A percentile compares a stretch with the other conserved stretches of the same genome.
Conservation (phyloP, 108 stramenopile species). For the Epithemia pelagica region DNA sequence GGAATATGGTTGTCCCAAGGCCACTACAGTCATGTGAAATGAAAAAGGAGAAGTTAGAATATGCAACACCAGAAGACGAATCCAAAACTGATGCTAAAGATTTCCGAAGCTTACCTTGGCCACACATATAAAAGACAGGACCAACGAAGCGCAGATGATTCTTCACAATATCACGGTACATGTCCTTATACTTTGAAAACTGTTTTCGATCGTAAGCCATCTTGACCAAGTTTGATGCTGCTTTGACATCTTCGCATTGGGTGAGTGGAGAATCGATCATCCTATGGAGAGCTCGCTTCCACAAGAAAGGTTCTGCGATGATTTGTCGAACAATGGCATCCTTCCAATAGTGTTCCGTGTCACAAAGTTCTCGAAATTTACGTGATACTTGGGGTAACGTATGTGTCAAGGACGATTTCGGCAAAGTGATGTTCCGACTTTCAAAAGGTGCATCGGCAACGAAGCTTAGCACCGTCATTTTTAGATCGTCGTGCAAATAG, state of each 20-base stretch:
- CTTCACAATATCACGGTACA: conserved; percentile 36
- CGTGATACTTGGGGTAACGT: conserved; percentile 46
- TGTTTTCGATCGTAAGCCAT: neutral
- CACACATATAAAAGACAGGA: conserved; percentile 49
- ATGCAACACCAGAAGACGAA: neutral
- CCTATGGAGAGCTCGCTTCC: conserved; percentile 28
- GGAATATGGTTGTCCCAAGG: conserved; percentile 30
- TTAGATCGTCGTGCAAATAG: conserved; percentile 38
- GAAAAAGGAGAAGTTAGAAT: neutral
- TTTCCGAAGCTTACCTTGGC: conserved; percentile 2
- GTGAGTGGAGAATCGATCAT: neutral
- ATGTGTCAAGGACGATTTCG: conserved; percentile 35
- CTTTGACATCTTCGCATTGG: neutral
- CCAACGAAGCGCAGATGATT: conserved; percentile 29
- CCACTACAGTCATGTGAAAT: conserved; percentile 5
- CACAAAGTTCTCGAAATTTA: conserved; percentile 30
- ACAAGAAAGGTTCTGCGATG: conserved; percentile 17
- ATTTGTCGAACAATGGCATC: conserved; percentile 26
- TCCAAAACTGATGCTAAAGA: neutral
- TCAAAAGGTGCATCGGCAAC: conserved; percentile 56
- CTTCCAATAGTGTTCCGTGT: conserved; percentile 43
- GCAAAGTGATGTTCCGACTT: conserved; percentile 1
- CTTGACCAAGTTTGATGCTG: neutral
- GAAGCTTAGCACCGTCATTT: conserved; percentile 31
- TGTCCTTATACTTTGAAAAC: conserved; percentile 16